Percentiles rank a stretch among this genome's conserved stretches.
Evolutionary conservation across 2,329 filamentous ascomycete genomes (phyloP).

Genomic region (Diplodia corticola): DNA sequence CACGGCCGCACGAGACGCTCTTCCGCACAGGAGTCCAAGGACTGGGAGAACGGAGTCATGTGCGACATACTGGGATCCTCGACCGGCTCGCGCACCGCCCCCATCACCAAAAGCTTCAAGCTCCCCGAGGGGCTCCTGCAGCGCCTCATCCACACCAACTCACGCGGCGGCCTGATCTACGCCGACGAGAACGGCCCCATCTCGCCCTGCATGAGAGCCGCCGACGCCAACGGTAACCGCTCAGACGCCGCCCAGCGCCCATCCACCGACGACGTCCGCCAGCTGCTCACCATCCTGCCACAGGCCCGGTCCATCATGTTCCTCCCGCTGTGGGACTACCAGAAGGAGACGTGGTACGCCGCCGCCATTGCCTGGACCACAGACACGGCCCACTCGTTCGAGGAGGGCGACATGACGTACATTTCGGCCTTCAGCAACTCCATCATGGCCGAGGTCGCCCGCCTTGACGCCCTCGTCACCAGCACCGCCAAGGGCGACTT

Average conservation of each 20-base stretch:
- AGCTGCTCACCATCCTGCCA: slow-evolving; percentile 26
- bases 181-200: not conserved
- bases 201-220: not conserved
- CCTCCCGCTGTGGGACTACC: slow-evolving; percentile 43
- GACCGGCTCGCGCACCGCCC: not conserved
- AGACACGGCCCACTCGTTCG: slow-evolving; percentile 38
- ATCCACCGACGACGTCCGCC: not conserved
- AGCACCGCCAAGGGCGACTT: slow-evolving; percentile 30
- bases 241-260: not conserved
- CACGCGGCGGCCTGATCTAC: not conserved
- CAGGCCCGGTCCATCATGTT: slow-evolving; percentile 40
- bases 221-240: not conserved
- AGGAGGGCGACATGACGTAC: slow-evolving; percentile 40
- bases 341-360: slow-evolving; percentile 41
- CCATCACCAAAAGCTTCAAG: not conserved
- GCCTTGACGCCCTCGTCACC: not conserved
- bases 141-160: not conserved
- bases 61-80: not conserved
- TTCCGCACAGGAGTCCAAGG: not conserved
- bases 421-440: slow-evolving; percentile 39
- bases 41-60: not conserved
- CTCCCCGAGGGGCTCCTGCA: not conserved
- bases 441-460: slow-evolving; percentile 32
- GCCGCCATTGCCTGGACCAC: slow-evolving; percentile 40
- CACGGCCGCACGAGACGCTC: not conserved